A percentile compares a stretch with the other conserved stretches of the same genome.
phyloP scores from a whole-genome alignment of 371 early-diverging fungal species.

The Apophysomyces ossiformis region DNA sequence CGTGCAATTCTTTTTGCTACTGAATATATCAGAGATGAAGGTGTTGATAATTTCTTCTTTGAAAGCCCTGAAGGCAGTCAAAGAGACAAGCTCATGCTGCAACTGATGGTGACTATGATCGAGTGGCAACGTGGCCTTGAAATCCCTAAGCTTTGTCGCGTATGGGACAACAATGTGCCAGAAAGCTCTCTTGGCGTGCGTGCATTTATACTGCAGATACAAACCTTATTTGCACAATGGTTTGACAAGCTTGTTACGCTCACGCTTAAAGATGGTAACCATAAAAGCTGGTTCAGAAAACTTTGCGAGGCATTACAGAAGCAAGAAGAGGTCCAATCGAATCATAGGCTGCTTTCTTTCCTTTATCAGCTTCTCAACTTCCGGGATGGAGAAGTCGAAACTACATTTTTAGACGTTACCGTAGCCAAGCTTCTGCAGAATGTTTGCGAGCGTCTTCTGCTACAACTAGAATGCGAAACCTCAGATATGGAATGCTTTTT shows the following conservation, averaged over 20 bases:
- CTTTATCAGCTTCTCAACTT: background rate
- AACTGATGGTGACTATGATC: constrained; percentile 40
- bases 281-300: background rate
- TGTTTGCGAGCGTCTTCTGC: constrained; percentile 8
- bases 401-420: constrained; percentile 5
- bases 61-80: constrained; percentile 16
- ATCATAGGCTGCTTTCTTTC: background rate
- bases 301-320: constrained; percentile 12
- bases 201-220: constrained; percentile 26
- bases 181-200: constrained; percentile 24
- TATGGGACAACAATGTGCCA: constrained; percentile 27
- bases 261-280: background rate
- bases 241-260: constrained; percentile 3
- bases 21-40: constrained; percentile 41
- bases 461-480: constrained; percentile 19
- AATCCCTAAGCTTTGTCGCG: constrained; percentile 26
- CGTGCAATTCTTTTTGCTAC: constrained; percentile 54
- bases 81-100: constrained; percentile 44
- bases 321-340: background rate
- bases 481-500: constrained; percentile 34
- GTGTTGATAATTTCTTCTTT: constrained; percentile 28
- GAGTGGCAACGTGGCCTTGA: constrained; percentile 42
- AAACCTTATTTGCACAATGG: constrained; percentile 25
- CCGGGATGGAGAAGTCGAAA: constrained; percentile 3
- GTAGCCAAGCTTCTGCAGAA: constrained; percentile 6